Percentiles rank a stretch among this genome's conserved stretches.
Conservation (phyloP, 306 rosid genomes). For the Pyrus communis region DNA sequence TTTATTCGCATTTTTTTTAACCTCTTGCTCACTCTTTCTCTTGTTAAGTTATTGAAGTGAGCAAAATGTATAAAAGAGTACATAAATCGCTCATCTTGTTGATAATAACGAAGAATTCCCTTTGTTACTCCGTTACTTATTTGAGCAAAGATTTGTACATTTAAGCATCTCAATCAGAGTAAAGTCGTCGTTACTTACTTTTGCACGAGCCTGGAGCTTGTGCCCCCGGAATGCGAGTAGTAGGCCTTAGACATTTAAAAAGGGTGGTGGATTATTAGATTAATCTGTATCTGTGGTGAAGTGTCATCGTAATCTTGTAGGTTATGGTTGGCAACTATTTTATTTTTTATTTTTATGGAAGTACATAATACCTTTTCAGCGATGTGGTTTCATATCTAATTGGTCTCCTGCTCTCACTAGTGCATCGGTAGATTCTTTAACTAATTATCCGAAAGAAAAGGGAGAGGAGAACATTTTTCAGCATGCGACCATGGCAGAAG, state of each 20-base stretch:
- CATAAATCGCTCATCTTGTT: not conserved
- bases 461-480: slow-evolving; percentile 14
- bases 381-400: slow-evolving; percentile 13
- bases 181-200: slow-evolving; percentile 2
- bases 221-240: slow-evolving; percentile 7
- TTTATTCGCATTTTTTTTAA: not conserved
- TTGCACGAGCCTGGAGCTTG: slow-evolving; percentile 7
- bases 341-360: slow-evolving; percentile 39
- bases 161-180: not conserved
- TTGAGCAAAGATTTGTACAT: not conserved
- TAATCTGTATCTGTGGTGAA: slow-evolving; percentile 14
- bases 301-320: slow-evolving; percentile 20
- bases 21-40: not conserved
- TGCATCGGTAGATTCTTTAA: slow-evolving; percentile 9
- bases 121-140: not conserved
- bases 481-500: slow-evolving; percentile 17
- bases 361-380: slow-evolving; percentile 64
- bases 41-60: not conserved
- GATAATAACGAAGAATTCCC: not conserved
- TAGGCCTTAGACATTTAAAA: slow-evolving; percentile 15
- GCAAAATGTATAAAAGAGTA: not conserved
- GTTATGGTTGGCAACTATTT: slow-evolving; percentile 45
- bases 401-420: slow-evolving; percentile 9
- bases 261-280: not conserved
- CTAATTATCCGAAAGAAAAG: not conserved